Base-by-base conservation (phyloP, 2,329 filamentous ascomycete genomes). In the Cladosporium phlei region DNA sequence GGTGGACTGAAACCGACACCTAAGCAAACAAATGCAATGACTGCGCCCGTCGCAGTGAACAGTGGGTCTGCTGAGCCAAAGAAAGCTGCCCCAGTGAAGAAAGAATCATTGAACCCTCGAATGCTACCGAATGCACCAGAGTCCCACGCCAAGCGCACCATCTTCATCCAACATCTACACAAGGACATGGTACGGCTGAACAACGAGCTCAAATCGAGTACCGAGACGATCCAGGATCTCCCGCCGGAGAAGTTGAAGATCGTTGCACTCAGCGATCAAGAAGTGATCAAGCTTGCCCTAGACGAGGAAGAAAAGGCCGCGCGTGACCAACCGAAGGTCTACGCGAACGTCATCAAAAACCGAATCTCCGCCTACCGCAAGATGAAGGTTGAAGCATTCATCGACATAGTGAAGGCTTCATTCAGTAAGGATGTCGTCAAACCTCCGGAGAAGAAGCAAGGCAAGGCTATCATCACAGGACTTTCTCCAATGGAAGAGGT, bases 271-370 rank as follows among this genome's bases (percentile, higher is more conserved):
- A 77, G 76, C 1, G 72, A 80, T 1, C 80, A 87, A 59, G 77
- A 83, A 35, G 71, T 90, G 17, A 84, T 89, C 51, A 78, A 76
- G 54, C 72, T 80, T 51, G 79, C 81, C 0, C 69, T 91, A 1
- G 85, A 91, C 55, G 81, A 90, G 50, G 94, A 98, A 67, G 82
- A 95, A 62, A 78, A 78, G 27, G 71, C 80, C 6, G 89, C 89
- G 1, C 73, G 73, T 10, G 80, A 83, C 12, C 83, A 83, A 50
- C 69, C 76, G 1, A 67, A 76, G 0, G 80, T 97, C 21, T 98
- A 98, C 60, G 73, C 77, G 6, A 95, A 95, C 57, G 73, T 89
- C 20, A 80, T 97, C 64, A 94, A 90, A 61, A 86, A 88, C 54
- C 82, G 82, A 25, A 84, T 97, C 49, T 76, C 85, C 57, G 75